A percentile compares a stretch with the other conserved stretches of the same genome.
These are phyloP conservation scores for Bothriochloa decipiens DNA, from an alignment of 176 grass and related monocot genomes.

Conservation along the genomic window DNA sequence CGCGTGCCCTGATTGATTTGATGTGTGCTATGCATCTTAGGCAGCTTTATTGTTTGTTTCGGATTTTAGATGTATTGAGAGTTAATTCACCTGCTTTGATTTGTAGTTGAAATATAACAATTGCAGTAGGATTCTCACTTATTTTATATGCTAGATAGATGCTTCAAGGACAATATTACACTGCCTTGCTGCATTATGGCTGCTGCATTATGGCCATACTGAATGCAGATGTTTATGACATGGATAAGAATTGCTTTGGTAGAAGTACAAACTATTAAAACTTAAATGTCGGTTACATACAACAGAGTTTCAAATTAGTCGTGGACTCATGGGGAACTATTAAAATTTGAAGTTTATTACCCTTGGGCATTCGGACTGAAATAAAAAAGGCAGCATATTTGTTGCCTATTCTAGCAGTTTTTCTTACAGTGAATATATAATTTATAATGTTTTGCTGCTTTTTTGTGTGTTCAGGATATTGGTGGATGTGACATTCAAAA, in stretches of 20 bases:
- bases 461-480: constrained; percentile 72
- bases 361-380: not conserved
- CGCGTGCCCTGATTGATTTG: too few relatives aligned
- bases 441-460: not conserved
- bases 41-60: not conserved
- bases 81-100: not conserved
- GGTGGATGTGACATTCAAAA: constrained; percentile 98
- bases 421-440: not conserved
- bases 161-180: not conserved
- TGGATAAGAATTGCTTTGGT: too few relatives aligned
- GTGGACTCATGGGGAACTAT: not conserved
- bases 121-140: not conserved
- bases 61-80: not conserved
- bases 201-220: not conserved
- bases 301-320: not conserved
- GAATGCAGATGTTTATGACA: too few relatives aligned
- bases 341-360: not conserved
- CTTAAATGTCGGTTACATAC: too few relatives aligned
- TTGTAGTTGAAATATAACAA: not conserved
- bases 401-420: not conserved
- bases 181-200: too few relatives aligned
- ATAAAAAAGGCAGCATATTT: not conserved
- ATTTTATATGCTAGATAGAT: not conserved
- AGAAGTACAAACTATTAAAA: too few relatives aligned
- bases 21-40: not conserved